Evolutionary conservation across 768 basidiomycete genomes (phyloP).

Genomic region (Pisolithus tinctorius): DNA sequence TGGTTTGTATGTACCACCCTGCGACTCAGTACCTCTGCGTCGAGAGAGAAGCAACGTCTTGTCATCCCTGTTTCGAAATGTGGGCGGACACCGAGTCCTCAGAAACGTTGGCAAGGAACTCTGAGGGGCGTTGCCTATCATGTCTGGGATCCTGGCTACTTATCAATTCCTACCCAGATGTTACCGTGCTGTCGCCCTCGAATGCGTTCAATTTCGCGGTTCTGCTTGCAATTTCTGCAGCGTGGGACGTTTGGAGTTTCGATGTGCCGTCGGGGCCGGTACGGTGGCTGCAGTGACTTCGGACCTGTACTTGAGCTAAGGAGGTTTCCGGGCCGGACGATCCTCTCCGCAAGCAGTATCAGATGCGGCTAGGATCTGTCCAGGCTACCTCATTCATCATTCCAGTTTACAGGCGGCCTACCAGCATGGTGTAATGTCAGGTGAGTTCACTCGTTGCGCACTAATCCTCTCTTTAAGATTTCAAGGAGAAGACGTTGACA

Average conservation of each 20-base stretch:
- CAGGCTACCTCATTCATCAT: neutral
- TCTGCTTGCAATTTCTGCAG: conserved; percentile 50
- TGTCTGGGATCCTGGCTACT: no score
- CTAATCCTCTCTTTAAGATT: conserved; percentile 36
- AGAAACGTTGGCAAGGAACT: conserved; percentile 61
- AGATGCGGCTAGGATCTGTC: conserved; percentile 11
- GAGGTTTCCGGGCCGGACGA: conserved; percentile 39
- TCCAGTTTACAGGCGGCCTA: conserved; percentile 41
- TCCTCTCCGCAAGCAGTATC: conserved; percentile 49
- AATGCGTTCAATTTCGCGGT: conserved; percentile 38
- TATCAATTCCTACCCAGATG: conserved; percentile 36
- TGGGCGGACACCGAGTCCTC: conserved; percentile 67
- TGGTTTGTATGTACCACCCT: conserved; percentile 17
- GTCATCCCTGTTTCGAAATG: conserved; percentile 73
- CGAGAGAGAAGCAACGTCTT: conserved; percentile 35
- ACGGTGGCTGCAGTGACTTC: conserved; percentile 19
- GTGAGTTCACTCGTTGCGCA: conserved; percentile 24
- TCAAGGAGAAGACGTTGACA: conserved; percentile 48
- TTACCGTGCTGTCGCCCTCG: conserved; percentile 59
- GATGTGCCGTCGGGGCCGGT: conserved; percentile 76
- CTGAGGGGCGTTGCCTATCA: conserved; percentile 45
- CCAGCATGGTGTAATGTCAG: conserved; percentile 71
- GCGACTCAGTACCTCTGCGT: conserved; percentile 33
- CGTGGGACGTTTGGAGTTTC: conserved; percentile 75
- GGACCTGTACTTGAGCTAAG: conserved; percentile 4